Evolutionary conservation across 2,329 filamentous ascomycete genomes (phyloP).

Genomic region (Neofusicoccum laricinum): DNA sequence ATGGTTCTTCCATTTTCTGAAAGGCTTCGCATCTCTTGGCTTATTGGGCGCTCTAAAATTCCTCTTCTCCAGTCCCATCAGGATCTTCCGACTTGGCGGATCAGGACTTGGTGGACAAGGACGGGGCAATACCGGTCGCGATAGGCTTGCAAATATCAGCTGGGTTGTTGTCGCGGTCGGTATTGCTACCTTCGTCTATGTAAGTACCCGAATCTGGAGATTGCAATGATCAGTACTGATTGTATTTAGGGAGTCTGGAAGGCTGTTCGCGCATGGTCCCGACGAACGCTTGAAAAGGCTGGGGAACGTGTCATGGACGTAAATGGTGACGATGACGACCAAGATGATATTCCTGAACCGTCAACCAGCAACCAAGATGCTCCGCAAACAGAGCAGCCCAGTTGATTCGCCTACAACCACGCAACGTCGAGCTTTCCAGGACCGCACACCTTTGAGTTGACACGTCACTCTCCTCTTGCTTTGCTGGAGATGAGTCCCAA

Average conservation of each 20-base stretch:
- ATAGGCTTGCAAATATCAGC: constrained; percentile 74
- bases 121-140: constrained; percentile 64
- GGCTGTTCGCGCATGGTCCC: constrained; percentile 70
- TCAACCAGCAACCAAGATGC: not conserved
- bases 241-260: constrained; percentile 63
- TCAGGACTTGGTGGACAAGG: constrained; percentile 48
- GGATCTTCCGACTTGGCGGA: constrained; percentile 67
- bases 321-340: constrained; percentile 58
- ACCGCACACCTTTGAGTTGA: constrained; percentile 16
- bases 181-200: constrained; percentile 72
- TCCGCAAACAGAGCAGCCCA: not conserved
- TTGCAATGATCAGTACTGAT: not conserved
- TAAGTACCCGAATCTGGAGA: constrained; percentile 47
- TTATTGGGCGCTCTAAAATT: constrained; percentile 82
- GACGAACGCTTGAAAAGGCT: constrained; percentile 69
- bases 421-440: not conserved
- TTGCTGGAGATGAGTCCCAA: not conserved
- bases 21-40: constrained; percentile 87
- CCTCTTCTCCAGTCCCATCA: constrained; percentile 62
- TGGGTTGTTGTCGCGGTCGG: constrained; percentile 78
- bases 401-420: not conserved
- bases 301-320: constrained; percentile 82
- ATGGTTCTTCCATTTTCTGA: constrained; percentile 82
- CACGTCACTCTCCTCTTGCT: constrained; percentile 10
- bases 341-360: constrained; percentile 30